A percentile compares a stretch with the other conserved stretches of the same genome.
Conservation (phyloP, 495 filamentous ascomycete genomes). For the Penicillium cataractarum region DNA sequence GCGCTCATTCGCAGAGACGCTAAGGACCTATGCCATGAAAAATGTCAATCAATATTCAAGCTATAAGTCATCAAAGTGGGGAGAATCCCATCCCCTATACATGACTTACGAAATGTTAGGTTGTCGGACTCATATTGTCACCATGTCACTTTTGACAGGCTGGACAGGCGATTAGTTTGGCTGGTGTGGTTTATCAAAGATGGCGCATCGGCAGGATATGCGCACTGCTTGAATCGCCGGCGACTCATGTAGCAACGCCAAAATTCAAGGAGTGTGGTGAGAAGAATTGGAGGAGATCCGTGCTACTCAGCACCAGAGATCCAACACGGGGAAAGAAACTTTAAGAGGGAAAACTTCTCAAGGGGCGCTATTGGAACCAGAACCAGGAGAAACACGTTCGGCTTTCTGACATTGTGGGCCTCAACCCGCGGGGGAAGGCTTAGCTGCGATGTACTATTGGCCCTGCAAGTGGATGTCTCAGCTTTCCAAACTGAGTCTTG, state of each 20-base stretch:
- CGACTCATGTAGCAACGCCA: slow-evolving; percentile 2
- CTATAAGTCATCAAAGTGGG: background rate
- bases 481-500: background rate
- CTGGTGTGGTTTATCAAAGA: background rate
- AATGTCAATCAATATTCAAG: background rate
- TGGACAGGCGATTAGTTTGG: background rate
- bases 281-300: background rate
- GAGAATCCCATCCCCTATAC: background rate
- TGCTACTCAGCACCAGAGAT: background rate
- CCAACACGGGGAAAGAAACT: background rate
- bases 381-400: background rate
- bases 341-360: background rate
- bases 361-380: background rate
- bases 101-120: slow-evolving; percentile 2
- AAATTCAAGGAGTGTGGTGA: slow-evolving; percentile 1
- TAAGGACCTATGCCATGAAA: background rate
- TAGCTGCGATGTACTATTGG: slow-evolving; percentile 1
- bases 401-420: background rate
- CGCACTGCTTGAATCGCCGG: slow-evolving; percentile 7
- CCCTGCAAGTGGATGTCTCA: background rate
- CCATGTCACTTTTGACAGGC: slow-evolving; percentile 7
- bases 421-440: background rate
- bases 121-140: background rate
- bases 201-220: background rate
- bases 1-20: slow-evolving; percentile 4